Evolutionary conservation across 192 early-diverging fungal genomes (phyloP), one percentile per base, ranked within the genome.

Genomic region (Nowakowskiella sp.): DNA sequence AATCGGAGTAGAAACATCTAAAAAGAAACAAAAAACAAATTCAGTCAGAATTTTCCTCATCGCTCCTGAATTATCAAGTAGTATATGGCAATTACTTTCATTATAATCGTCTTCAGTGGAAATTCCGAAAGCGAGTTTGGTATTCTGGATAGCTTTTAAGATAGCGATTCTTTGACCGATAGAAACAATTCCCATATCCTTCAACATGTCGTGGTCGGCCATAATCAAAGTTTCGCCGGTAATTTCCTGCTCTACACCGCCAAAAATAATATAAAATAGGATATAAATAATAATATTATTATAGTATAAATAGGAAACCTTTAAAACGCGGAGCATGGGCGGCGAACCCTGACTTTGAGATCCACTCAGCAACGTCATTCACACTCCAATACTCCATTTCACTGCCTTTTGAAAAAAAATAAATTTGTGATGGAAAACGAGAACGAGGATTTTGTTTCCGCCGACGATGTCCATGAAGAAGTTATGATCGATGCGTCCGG

Each of bases 141-240:
- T 61, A 39, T 85, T 80, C 47, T 91, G 92, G 45, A 98, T 85
- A 7, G 88, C 84, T 52, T 87, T 89, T 34, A 98, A 75, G n/a
- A 98, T 75, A n/a, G 80, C 70, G 22, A 96, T 73, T 24, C 94
- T 73, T 39, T 89, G 84, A 1, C 94, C 94, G 10, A 96, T 80
- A 1, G 90, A 86, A 42, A 69, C 71, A 39, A 98, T 79, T 3
- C 81, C 85, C 45, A 98, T 65, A 55, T 93, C 92, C 64, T 86
- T 88, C 50, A 98, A 73, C 29, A 93, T 77, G 42, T 85, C 88
- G 67, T 96, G 91, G 68, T 93, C 89, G 16, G 93, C 82, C 60
- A 88, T 81, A 29, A 90, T 66, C 3, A 98, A 75, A 4, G 91
- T 71, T 42, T 91, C 89, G 47, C 94, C 94, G 23, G 84, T 85